Evolutionary conservation across 306 rosid genomes (phyloP).

Genomic region (Luffa aegyptiaca): DNA sequence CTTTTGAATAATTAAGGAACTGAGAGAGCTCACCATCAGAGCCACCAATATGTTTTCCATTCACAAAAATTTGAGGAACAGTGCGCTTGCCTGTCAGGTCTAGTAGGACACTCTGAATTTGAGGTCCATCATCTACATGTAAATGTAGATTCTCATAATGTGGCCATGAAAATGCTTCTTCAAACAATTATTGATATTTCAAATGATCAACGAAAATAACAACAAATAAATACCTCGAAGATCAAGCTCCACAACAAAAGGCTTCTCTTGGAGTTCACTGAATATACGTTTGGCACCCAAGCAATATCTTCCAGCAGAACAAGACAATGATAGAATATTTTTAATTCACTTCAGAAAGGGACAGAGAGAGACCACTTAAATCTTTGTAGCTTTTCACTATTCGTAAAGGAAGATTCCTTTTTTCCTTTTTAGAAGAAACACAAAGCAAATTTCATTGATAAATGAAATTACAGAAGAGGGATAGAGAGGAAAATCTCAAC

Average conservation of each 20-base stretch:
- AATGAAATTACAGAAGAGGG: not conserved
- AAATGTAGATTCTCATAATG: not conserved
- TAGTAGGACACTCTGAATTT: constrained; percentile 67
- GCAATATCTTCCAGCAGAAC: constrained; percentile 45
- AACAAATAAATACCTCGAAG: constrained; percentile 48
- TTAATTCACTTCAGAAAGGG: not conserved
- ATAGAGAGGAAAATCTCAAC: not conserved
- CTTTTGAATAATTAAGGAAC: not conserved
- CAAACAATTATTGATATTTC: not conserved
- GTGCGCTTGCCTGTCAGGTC: constrained; percentile 67
- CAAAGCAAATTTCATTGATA: not conserved
- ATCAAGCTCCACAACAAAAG: constrained; percentile 79
- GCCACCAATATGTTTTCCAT: constrained; percentile 90
- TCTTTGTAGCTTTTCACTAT: not conserved
- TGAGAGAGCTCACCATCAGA: constrained; percentile 60
- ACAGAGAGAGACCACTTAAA: not conserved
- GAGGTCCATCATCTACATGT: constrained; percentile 59
- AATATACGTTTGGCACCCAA: constrained; percentile 63
- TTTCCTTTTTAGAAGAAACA: not conserved
- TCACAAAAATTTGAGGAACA: constrained; percentile 83
- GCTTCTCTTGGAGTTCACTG: constrained; percentile 51
- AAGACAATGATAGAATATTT: not conserved
- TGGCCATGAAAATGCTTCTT: not conserved
- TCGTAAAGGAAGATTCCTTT: not conserved
- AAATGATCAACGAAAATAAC: not conserved